Evolutionary conservation across 2,329 filamentous ascomycete species (phyloP).

Genomic region (Polychaeton citri): DNA sequence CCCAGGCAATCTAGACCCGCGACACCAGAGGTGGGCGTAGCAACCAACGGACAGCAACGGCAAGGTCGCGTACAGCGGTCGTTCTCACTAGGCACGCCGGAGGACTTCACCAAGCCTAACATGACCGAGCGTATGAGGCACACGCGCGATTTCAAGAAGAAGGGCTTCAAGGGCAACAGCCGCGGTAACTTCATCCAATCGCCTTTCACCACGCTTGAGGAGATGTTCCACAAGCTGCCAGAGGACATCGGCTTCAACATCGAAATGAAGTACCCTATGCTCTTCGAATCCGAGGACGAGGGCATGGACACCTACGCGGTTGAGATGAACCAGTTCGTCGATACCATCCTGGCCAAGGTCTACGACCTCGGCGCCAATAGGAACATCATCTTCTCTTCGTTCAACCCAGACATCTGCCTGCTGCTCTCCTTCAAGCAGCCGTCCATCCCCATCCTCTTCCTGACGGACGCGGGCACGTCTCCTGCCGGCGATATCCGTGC

Average conservation of each 20-base stretch:
- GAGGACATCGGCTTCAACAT: constrained; percentile 89
- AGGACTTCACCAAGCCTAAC: constrained; percentile 29
- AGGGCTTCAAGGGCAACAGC: constrained; percentile 91
- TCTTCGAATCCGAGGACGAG: constrained; percentile 86
- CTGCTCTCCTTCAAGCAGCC: constrained; percentile 94
- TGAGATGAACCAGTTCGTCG: constrained; percentile 91
- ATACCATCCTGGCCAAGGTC: constrained; percentile 79
- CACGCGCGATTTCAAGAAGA: constrained; percentile 84
- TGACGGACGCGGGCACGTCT: constrained; percentile 75
- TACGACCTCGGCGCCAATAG: constrained; percentile 71
- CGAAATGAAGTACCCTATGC: constrained; percentile 98
- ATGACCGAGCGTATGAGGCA: constrained; percentile 86
- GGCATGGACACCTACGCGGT: constrained; percentile 95
- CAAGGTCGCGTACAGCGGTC: constrained; percentile 34
- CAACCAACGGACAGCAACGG: constrained; percentile 1
- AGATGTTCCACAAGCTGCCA: constrained; percentile 77
- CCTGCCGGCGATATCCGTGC: constrained; percentile 80
- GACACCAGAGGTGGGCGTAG: constrained; percentile 25
- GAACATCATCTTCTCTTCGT: constrained; percentile 95
- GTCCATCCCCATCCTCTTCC: constrained; percentile 86
- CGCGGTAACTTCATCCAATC: constrained; percentile 91
- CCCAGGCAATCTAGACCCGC: constrained; percentile 33
- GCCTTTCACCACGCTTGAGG: constrained; percentile 87
- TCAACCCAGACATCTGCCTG: constrained; percentile 94
- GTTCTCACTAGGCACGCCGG: constrained; percentile 44